Conservation (phyloP, 2,329 filamentous ascomycete species). For the Clonostachys rosea region DNA sequence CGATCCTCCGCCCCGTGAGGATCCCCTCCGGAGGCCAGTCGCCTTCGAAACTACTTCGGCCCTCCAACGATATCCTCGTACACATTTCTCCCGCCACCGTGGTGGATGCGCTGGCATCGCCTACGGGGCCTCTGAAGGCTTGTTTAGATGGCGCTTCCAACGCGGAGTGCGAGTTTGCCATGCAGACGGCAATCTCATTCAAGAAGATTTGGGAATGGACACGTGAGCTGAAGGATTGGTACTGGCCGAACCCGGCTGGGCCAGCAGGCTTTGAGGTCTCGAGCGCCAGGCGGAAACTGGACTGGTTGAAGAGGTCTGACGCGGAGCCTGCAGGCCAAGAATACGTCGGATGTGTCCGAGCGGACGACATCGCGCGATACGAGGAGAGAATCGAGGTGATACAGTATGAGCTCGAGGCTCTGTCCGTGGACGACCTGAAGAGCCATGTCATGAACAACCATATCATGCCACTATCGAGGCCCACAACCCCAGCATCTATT, state of each 20-base stretch:
- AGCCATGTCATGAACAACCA: conserved; percentile 79
- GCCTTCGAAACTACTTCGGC: conserved; percentile 35
- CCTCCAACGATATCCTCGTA: conserved; percentile 54
- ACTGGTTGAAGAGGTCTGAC: conserved; percentile 7
- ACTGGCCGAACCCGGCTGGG: conserved; percentile 45
- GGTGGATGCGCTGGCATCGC: conserved; percentile 53
- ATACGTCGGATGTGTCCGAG: conserved; percentile 69
- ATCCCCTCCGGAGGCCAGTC: conserved; percentile 25
- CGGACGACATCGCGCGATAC: conserved; percentile 60
- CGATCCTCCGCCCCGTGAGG: conserved; percentile 24
- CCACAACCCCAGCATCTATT: conserved; percentile 25
- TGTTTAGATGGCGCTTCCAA: conserved; percentile 61
- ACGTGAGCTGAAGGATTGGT: conserved; percentile 61
- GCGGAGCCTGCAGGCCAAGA: conserved; percentile 16
- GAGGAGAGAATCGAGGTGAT: conserved; percentile 74
- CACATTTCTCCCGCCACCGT: conserved; percentile 57
- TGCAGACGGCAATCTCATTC: conserved; percentile 65
- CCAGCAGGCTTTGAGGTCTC: conserved; percentile 47
- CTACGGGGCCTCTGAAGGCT: conserved; percentile 44
- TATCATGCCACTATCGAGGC: conserved; percentile 49
- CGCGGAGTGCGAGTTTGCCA: conserved; percentile 66
- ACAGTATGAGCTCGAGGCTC: conserved; percentile 58
- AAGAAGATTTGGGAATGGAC: conserved; percentile 71
- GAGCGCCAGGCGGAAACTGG: conserved; percentile 8
- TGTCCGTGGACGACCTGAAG: conserved; percentile 86